Evolutionary conservation across 2,329 filamentous ascomycete species (phyloP), one percentile per base, ranked within the genome.

Genomic region (Ceratocystis huliohia): DNA sequence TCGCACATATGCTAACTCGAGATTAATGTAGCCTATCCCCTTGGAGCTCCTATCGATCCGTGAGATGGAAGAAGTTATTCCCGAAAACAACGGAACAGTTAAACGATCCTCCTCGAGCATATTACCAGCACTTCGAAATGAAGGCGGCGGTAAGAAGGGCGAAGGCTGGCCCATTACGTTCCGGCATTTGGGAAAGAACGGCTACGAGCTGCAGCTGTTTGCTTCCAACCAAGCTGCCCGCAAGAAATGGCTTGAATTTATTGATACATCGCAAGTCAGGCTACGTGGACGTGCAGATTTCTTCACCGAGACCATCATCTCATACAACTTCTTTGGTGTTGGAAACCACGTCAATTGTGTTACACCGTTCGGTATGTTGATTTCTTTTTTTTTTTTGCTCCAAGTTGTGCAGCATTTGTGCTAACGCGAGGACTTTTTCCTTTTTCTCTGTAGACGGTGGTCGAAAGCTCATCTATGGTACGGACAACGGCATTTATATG

Each of bases 201-300:
- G 93, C 41, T 99, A 96, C 73, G 93, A 96, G 74, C 79, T 91
- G 72, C 94, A 92, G 2, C 81, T 99, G 3, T 97, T 88, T 75
- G 93, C 91, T 61, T 86, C 88, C 8, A 95, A 90, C 68, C 87
- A 90, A 71, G 88, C 90, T 7, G 89, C 91, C 30, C 84, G 94
- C 67, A 90, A 93, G 75, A 99, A 97, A 76, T 99, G 94, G 88
- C 91, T 99, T 74, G 92, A 99, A 77, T 87, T 90, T 73, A 96
- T 99, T 71, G 91, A 96, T 72, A 83, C 86, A 63, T 91, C 96
- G 70, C 95, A 99, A 75, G 86, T 89, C 72, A 89, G 88, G 69
- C 81, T 99, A 67, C 85, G 91, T 70, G 88, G 92, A 33, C 91
- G 91, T 68, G 91, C 94, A 68, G 87, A 91, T 71, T 97, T 96